Conservation (phyloP, 129 eudicot species). For the Ambrosia artemisiifolia region DNA sequence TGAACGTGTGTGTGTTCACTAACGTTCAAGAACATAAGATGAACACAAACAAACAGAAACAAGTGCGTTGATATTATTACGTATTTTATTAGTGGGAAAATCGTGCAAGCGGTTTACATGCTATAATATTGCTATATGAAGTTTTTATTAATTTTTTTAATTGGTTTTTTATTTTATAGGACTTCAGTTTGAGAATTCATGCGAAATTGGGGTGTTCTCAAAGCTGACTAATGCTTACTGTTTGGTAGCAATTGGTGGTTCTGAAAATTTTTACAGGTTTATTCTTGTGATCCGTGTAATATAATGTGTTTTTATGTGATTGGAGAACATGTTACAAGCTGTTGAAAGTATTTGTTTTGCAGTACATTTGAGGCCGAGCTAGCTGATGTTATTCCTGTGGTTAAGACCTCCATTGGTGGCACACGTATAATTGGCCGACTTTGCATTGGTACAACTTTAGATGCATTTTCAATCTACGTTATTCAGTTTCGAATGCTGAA, state of each 20-base stretch:
- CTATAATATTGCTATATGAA: background rate
- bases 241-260: conserved; percentile 89
- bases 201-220: conserved; percentile 90
- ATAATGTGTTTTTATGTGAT: background rate
- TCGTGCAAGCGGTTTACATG: background rate
- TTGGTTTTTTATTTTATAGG: conserved; percentile 37
- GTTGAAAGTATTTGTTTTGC: conserved; percentile 19
- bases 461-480: background rate
- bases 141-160: background rate
- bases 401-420: conserved; percentile 88
- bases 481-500: background rate
- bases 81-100: too few species aligned
- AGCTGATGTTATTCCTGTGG: conserved; percentile 82
- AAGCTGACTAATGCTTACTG: conserved; percentile 95
- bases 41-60: too few species aligned
- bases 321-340: background rate
- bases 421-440: conserved; percentile 83
- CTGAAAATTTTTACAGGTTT: conserved; percentile 91
- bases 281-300: background rate
- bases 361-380: conserved; percentile 86
- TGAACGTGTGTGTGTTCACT: too few species aligned
- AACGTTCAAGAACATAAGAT: too few species aligned
- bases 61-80: too few species aligned
- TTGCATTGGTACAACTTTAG: conserved; percentile 59
- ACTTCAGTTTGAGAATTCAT: conserved; percentile 80